Evolutionary conservation across 192 early-diverging fungal genomes (phyloP).

Genomic region (Linnemannia hyalina): DNA sequence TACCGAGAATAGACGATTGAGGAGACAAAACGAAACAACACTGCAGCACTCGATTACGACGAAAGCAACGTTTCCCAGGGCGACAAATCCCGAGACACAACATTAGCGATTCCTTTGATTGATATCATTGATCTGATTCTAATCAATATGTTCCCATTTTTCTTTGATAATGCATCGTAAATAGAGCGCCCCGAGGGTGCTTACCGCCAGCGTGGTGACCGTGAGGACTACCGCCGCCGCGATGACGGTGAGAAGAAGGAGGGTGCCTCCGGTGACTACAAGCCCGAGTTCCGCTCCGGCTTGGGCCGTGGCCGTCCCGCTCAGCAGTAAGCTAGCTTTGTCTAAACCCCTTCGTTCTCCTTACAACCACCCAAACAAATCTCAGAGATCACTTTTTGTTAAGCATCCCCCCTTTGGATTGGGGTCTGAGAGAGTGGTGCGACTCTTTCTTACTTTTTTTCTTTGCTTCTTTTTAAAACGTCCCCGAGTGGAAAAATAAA

Average conservation of each 20-base stretch:
- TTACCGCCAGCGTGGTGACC: conserved; percentile 68
- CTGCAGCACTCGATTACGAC: background rate
- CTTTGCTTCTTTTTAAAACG: background rate
- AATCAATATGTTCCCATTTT: background rate
- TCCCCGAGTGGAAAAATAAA: background rate
- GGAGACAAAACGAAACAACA: background rate
- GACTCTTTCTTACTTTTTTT: conserved; percentile 21
- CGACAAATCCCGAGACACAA: background rate
- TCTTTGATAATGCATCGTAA: background rate
- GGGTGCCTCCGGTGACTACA: conserved; percentile 89
- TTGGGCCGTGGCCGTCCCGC: conserved; percentile 79
- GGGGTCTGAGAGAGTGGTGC: conserved; percentile 5
- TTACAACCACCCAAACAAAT: background rate
- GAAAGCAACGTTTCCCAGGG: background rate
- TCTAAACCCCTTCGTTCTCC: background rate
- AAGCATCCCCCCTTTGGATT: conserved; percentile 11
- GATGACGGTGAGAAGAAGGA: conserved; percentile 88
- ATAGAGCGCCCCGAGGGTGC: conserved; percentile 31
- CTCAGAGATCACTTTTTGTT: background rate
- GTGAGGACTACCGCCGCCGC: conserved; percentile 86
- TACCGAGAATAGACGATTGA: background rate
- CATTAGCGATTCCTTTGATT: background rate
- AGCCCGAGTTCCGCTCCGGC: conserved; percentile 96
- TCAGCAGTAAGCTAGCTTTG: conserved; percentile 12
- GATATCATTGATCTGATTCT: background rate